Percentiles rank a stretch among this genome's conserved stretches.
Conservation (phyloP, 2,329 filamentous ascomycete genomes). For the Thielaviopsis ethacetica region DNA sequence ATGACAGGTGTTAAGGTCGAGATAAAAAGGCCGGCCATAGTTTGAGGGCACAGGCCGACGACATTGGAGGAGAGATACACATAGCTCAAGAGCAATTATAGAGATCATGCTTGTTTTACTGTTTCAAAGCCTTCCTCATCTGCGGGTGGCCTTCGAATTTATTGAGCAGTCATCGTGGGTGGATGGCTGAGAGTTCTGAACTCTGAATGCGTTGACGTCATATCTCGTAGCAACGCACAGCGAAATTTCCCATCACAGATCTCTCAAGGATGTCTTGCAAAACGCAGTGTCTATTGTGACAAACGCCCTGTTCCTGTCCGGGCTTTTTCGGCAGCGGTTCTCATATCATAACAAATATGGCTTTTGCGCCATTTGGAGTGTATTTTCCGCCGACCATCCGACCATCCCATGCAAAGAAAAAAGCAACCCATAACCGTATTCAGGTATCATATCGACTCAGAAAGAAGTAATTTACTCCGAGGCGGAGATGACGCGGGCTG, state of each 20-base stretch:
- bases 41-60: neutral
- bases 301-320: conserved; percentile 8
- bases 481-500: conserved; percentile 11
- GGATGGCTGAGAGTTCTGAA: conserved; percentile 2
- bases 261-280: conserved; percentile 6
- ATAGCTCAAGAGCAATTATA: neutral
- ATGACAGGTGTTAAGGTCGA: too few species aligned
- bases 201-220: conserved; percentile 3
- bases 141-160: conserved; percentile 7
- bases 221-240: neutral
- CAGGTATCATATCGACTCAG: conserved; percentile 8
- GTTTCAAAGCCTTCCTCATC: conserved; percentile 9
- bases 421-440: conserved; percentile 12
- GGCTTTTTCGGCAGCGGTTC: conserved; percentile 8
- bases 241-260: neutral
- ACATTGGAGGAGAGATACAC: neutral
- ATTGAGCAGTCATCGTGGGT: conserved; percentile 2
- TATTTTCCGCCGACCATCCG: conserved; percentile 12
- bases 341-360: conserved; percentile 10
- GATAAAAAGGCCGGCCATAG: neutral
- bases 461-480: conserved; percentile 10
- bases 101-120: neutral
- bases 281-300: conserved; percentile 10
- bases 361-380: conserved; percentile 12
- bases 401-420: conserved; percentile 12